These are phyloP conservation scores for Inonotus obliquus DNA, from an alignment of 1,284 basidiomycete genomes.

Conservation along the genomic window DNA sequence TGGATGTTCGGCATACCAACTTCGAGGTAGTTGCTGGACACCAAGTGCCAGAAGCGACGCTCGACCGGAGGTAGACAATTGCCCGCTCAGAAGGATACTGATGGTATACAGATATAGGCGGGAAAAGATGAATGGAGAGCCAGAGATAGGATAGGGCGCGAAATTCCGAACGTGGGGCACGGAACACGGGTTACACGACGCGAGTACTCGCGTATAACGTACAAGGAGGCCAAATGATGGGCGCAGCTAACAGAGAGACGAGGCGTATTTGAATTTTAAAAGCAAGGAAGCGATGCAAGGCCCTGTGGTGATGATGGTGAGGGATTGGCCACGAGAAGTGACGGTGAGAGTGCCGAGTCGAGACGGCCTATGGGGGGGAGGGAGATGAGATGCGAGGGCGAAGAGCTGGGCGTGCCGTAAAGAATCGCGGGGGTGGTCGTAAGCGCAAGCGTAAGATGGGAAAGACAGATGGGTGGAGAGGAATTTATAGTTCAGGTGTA, in stretches of 20 bases:
- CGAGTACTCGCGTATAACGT: not conserved
- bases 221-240: not conserved
- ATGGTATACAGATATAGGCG: not conserved
- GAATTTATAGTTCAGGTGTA: not conserved
- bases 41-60: not conserved
- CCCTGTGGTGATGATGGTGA: not conserved
- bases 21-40: not conserved
- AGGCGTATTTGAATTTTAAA: not conserved
- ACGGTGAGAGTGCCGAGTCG: not conserved
- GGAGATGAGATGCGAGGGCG: not conserved
- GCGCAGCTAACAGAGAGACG: not conserved
- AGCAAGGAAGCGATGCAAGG: not conserved
- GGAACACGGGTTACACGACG: not conserved
- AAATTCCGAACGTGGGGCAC: not conserved
- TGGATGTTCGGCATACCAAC: not conserved
- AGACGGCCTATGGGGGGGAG: not conserved
- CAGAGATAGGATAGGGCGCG: not conserved
- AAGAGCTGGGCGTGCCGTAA: slow-evolving; percentile 1
- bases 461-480: not conserved
- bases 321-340: not conserved
- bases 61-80: not conserved
- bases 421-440: not conserved
- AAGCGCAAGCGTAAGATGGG: slow-evolving; percentile 5
- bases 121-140: not conserved
- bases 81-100: not conserved